Conservation (phyloP, 768 basidiomycete species). For the Guyanaporus albipodus region DNA sequence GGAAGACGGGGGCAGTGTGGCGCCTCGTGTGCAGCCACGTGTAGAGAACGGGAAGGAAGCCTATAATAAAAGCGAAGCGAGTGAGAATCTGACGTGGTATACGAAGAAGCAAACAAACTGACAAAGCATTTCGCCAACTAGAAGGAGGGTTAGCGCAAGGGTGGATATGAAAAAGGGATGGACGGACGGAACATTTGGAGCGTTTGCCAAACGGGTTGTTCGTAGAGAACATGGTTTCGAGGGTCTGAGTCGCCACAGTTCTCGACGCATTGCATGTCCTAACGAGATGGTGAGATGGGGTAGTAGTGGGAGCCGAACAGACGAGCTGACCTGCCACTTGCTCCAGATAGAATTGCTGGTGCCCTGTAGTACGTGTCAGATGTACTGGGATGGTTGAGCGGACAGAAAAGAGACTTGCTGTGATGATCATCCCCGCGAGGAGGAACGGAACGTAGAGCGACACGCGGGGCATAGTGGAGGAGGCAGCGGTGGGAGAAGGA, state of each 20-base stretch:
- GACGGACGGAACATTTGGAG: constrained; percentile 84
- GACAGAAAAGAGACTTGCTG: constrained; percentile 39
- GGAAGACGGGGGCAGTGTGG: constrained; percentile 47
- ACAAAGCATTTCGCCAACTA: constrained; percentile 95
- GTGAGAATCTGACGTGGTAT: constrained; percentile 16
- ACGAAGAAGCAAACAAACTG: constrained; percentile 38
- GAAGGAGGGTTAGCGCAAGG: constrained; percentile 34
- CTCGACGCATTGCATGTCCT: constrained; percentile 99
- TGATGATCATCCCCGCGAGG: constrained; percentile 90
- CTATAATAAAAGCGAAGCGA: constrained; percentile 37
- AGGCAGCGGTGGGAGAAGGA: not conserved
- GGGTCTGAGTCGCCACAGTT: constrained; percentile 74
- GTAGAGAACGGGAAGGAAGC: constrained; percentile 82
- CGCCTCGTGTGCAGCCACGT: constrained; percentile 53
- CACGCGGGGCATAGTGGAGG: constrained; percentile 51
- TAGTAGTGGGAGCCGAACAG: not conserved
- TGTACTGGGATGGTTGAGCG: no score
- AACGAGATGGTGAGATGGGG: constrained; percentile 7
- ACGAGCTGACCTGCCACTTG: constrained; percentile 68
- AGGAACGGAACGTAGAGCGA: constrained; percentile 72
- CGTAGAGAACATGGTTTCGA: constrained; percentile 65
- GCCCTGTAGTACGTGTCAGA: constrained; percentile 42
- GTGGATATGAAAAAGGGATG: constrained; percentile 12
- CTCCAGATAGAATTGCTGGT: constrained; percentile 78
- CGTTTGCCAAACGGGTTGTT: constrained; percentile 93